Percentiles rank a stretch among this genome's conserved stretches.
Conservation (phyloP, 176 grass and related monocot genomes). For the Oryza nivara region DNA sequence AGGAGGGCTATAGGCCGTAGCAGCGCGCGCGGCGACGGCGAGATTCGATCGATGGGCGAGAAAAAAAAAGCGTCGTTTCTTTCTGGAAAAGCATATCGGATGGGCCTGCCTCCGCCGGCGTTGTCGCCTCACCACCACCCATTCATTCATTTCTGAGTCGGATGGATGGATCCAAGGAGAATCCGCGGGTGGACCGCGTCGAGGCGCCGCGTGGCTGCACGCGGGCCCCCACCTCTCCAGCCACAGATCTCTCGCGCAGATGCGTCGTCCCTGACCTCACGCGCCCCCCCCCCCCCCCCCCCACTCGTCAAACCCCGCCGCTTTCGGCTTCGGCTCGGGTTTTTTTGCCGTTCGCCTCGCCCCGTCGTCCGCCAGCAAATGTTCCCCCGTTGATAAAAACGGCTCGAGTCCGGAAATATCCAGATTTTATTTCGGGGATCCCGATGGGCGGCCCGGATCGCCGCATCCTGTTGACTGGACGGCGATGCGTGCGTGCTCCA, state of each 20-base stretch:
- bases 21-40: too few relatives aligned
- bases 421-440: background rate
- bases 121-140: background rate
- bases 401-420: conserved; percentile 46
- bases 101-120: too few relatives aligned
- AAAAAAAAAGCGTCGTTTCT: too few relatives aligned
- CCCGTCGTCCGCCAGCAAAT: background rate
- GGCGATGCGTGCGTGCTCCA: background rate
- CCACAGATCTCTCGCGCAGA: background rate
- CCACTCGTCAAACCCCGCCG: background rate
- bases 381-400: conserved; percentile 4
- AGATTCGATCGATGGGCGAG: too few relatives aligned
- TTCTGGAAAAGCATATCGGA: too few relatives aligned
- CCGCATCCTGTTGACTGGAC: background rate
- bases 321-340: background rate
- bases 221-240: background rate
- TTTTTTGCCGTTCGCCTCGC: too few relatives aligned
- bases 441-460: background rate
- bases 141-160: background rate
- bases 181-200: conserved; percentile 42
- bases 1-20: too few relatives aligned
- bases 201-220: conserved; percentile 36
- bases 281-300: background rate
- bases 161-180: conserved; percentile 2
- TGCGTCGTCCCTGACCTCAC: conserved; percentile 10